Evolutionary conservation across 768 basidiomycete species (phyloP).

Genomic region (Leccinellum albellum): DNA sequence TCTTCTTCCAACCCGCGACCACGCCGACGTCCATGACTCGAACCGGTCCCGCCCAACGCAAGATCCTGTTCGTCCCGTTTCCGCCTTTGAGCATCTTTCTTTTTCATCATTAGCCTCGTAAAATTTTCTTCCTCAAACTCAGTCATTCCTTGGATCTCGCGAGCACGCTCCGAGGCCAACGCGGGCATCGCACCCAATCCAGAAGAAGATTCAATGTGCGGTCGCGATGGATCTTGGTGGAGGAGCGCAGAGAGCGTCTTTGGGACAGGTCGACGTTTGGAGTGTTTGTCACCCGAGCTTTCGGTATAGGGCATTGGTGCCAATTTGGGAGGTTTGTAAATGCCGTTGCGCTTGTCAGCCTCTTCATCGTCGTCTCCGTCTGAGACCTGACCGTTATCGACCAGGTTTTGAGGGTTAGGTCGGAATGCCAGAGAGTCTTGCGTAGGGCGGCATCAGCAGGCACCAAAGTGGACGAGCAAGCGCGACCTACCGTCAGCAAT

Average conservation of each 20-base stretch:
- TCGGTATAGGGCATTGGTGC: constrained; percentile 86
- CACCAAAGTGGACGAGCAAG: neutral
- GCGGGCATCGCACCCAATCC: constrained; percentile 65
- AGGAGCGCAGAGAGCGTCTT: constrained; percentile 56
- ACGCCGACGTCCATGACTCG: constrained; percentile 51
- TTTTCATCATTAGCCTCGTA: constrained; percentile 85
- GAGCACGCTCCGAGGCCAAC: constrained; percentile 59
- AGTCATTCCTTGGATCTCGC: constrained; percentile 73
- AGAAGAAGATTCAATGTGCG: constrained; percentile 67
- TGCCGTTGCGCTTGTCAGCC: constrained; percentile 37
- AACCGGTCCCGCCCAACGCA: constrained; percentile 72
- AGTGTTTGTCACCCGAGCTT: constrained; percentile 42
- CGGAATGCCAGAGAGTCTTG: constrained; percentile 89
- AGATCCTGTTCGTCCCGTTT: constrained; percentile 81
- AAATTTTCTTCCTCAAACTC: constrained; percentile 96
- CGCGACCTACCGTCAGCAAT: constrained; percentile 54
- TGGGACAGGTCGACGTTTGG: constrained; percentile 55
- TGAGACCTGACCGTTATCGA: constrained; percentile 37
- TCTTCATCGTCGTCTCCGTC: constrained; percentile 23
- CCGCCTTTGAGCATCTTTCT: constrained; percentile 73
- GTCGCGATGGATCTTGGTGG: constrained; percentile 53
- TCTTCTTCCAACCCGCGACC: constrained; percentile 79
- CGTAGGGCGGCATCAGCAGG: neutral
- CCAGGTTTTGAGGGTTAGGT: constrained; percentile 79
- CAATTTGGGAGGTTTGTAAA: constrained; percentile 83